Evolutionary conservation across 2,329 filamentous ascomycete genomes (phyloP), one percentile per base, ranked within the genome.

Genomic region (Coniella vitis): DNA sequence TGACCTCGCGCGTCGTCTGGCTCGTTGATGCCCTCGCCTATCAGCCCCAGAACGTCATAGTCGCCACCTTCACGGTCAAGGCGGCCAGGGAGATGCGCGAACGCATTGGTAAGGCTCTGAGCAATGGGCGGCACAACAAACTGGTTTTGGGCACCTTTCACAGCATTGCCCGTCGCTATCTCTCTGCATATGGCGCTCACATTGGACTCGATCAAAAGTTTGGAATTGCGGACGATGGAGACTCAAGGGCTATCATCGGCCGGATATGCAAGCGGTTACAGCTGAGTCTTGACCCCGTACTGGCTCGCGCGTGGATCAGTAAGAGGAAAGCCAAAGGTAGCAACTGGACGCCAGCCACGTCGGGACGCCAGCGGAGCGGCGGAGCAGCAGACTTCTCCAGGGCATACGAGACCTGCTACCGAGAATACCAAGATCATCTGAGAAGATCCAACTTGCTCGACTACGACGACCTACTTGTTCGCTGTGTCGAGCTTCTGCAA

Each of bases 11-110:
- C 54, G 89, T 96, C 50, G 90, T 90, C 58, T 94, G 91, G 75
- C 80, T 96, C 25, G 78, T 96, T 47, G 79, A 84, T 44, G 74
- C 86, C 58, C 71, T 80, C 57, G 80, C 83, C 37, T 79, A 88
- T 58, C 78, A 81, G 49, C 91, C 91, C 60, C 82, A 86, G 69
- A 89, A 96, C 69, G 83, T 97, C 59, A 83, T 98, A 52, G 91
- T 96, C 52, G 93, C 91, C 54, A 97, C 91, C 0, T 98, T 98
- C 63, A 98, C 93, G 2, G 90, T 95, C 64, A 97, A 97, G 65
- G 90, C 93, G 1, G 88, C 90, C 16, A 79, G 73, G 16, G 91
- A 97, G 70, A 98, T 98, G 91, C 89, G 90, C 60, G 83, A 89
- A 61, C 81, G 91, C 7, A 87, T 97, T 49, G 81, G 83, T 0